phyloP scores from a whole-genome alignment of 2,329 filamentous ascomycete genomes.

The Truncatella angustata region DNA sequence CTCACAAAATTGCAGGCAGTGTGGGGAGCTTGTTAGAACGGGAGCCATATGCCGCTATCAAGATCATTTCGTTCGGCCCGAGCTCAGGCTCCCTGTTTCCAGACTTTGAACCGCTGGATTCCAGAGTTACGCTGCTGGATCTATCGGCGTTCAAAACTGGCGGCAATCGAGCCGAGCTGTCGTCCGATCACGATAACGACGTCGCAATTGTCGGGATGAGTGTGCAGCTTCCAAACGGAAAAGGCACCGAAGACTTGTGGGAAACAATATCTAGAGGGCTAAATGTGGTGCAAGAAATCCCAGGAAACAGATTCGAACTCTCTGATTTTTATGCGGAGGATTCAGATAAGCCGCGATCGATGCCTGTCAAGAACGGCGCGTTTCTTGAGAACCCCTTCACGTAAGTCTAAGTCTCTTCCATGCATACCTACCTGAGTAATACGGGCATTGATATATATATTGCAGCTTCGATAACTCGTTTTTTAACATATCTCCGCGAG shows the following conservation, averaged over 20 bases:
- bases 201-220: slow-evolving; percentile 12
- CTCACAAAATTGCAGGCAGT: background rate
- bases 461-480: slow-evolving; percentile 24
- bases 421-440: slow-evolving; percentile 1
- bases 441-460: slow-evolving; percentile 12
- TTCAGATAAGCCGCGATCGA: slow-evolving; percentile 7
- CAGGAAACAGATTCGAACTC: slow-evolving; percentile 7
- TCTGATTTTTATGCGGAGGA: slow-evolving; percentile 7
- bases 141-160: slow-evolving; percentile 4
- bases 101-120: background rate
- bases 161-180: background rate
- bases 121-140: background rate
- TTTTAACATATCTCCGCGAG: slow-evolving; percentile 25
- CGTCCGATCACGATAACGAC: background rate
- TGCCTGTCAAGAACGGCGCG: slow-evolving; percentile 8
- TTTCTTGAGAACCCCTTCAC: slow-evolving; percentile 9
- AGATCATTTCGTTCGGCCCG: slow-evolving; percentile 3
- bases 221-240: slow-evolving; percentile 9
- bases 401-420: background rate
- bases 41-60: background rate
- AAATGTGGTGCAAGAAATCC: slow-evolving; percentile 8
- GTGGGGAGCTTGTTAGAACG: background rate
- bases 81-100: slow-evolving; percentile 6
- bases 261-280: slow-evolving; percentile 9
- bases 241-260: slow-evolving; percentile 7